Conservation (phyloP, 2,329 filamentous ascomycete genomes). For the Torrubiellomyces zombiae region DNA sequence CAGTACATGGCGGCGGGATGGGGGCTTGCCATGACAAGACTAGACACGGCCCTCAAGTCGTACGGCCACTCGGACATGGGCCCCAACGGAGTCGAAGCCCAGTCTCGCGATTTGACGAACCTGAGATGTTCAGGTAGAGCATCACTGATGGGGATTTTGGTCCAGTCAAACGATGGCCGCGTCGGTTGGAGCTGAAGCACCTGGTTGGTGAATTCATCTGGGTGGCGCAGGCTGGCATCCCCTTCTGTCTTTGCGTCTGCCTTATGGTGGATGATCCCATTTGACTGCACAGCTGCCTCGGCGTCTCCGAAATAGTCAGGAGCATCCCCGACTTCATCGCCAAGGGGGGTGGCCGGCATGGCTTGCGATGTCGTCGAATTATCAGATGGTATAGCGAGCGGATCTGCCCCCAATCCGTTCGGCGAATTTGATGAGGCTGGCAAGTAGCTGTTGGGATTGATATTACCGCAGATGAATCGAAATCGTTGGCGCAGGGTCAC, state of each 20-base stretch:
- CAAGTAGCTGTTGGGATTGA: constrained; percentile 10
- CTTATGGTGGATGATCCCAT: neutral
- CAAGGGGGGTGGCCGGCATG: constrained; percentile 16
- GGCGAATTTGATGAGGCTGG: constrained; percentile 22
- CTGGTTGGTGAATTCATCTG: constrained; percentile 25
- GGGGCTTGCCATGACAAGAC: constrained; percentile 64
- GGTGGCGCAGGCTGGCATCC: constrained; percentile 13
- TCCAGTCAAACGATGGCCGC: constrained; percentile 54
- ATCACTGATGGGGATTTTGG: constrained; percentile 45
- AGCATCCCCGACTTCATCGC: constrained; percentile 12
- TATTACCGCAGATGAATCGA: constrained; percentile 47
- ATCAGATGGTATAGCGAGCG: constrained; percentile 8
- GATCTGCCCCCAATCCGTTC: constrained; percentile 19
- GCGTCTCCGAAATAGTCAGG: constrained; percentile 27
- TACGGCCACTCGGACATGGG: constrained; percentile 58
- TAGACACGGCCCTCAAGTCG: constrained; percentile 62
- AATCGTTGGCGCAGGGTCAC: constrained; percentile 53
- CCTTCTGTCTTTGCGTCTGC: no score
- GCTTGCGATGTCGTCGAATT: constrained; percentile 11
- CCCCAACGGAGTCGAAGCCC: constrained; percentile 56
- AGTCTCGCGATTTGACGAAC: constrained; percentile 56
- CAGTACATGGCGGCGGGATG: constrained; percentile 67
- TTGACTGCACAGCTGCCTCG: constrained; percentile 1
- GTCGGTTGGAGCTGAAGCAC: constrained; percentile 15
- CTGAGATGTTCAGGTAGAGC: constrained; percentile 53